A percentile compares a stretch with the other conserved stretches of the same genome.
phyloP scores from a whole-genome alignment of 768 basidiomycete species.

The Leccinum obscurum region DNA sequence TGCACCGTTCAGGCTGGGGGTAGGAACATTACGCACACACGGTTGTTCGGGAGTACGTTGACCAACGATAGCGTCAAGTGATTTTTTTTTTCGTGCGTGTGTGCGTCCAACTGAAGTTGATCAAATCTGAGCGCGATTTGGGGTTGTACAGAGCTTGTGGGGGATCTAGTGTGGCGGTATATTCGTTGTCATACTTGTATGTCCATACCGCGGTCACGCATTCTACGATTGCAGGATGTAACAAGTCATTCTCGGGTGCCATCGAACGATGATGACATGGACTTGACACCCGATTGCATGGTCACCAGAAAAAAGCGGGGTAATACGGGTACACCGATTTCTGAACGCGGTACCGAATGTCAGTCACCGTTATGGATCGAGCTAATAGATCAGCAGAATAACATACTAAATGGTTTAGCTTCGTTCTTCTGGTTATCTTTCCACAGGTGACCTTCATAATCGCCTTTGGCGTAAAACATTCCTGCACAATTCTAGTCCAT shows the following conservation, averaged over 20 bases:
- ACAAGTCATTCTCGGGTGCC: constrained; percentile 38
- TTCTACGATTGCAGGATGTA: constrained; percentile 53
- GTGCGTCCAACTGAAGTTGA: constrained; percentile 72
- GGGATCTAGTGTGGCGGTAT: constrained; percentile 73
- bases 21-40: constrained; percentile 31
- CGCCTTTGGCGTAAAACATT: constrained; percentile 71
- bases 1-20: constrained; percentile 35
- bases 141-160: constrained; percentile 28
- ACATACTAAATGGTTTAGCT: constrained; percentile 80
- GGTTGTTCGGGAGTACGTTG: constrained; percentile 44
- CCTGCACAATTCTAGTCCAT: constrained; percentile 65
- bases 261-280: no score
- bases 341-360: no score
- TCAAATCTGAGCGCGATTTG: constrained; percentile 61
- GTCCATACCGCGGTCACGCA: constrained; percentile 78
- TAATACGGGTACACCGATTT: no score
- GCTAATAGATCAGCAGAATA: neutral
- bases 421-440: constrained; percentile 78
- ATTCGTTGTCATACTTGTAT: constrained; percentile 77
- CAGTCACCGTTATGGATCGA: constrained; percentile 2
- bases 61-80: constrained; percentile 60
- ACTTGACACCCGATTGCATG: no score
- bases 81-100: constrained; percentile 58
- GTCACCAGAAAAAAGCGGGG: no score
- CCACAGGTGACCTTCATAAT: constrained; percentile 79